Evolutionary conservation across 768 basidiomycete genomes (phyloP).

Genomic region (Boletus rufocinnamomeus): DNA sequence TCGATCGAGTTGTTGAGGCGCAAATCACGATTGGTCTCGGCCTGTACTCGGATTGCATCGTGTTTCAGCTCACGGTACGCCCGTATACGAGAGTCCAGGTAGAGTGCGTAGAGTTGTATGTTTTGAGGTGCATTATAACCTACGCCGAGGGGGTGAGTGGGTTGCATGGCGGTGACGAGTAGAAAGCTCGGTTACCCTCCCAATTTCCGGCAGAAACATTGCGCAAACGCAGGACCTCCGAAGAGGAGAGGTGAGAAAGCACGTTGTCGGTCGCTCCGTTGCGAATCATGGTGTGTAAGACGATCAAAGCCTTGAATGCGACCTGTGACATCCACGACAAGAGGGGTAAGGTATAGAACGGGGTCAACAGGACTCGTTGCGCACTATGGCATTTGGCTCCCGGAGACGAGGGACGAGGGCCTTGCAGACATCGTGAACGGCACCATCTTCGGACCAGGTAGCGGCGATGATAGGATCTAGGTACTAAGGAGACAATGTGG

Average conservation of each 20-base stretch:
- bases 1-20: slow-evolving; percentile 64
- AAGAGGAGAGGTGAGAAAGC: slow-evolving; percentile 75
- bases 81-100: slow-evolving; percentile 85
- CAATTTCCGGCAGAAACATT: slow-evolving; percentile 81
- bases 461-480: slow-evolving; percentile 95
- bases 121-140: slow-evolving; percentile 88
- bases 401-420: slow-evolving; percentile 81
- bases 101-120: slow-evolving; percentile 82
- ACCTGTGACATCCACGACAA: slow-evolving; percentile 50
- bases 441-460: slow-evolving; percentile 95
- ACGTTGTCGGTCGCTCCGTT: slow-evolving; percentile 96
- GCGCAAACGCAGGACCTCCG: slow-evolving; percentile 77
- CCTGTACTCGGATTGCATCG: slow-evolving; percentile 91
- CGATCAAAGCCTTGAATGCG: slow-evolving; percentile 97
- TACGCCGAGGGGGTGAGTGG: slow-evolving; percentile 30
- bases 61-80: slow-evolving; percentile 91
- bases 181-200: slow-evolving; percentile 64
- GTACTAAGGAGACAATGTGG: slow-evolving; percentile 56
- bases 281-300: slow-evolving; percentile 94
- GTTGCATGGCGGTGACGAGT: neutral
- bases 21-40: slow-evolving; percentile 88
- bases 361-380: slow-evolving; percentile 30
- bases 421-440: slow-evolving; percentile 90
- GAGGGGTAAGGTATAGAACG: neutral
- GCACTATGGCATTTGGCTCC: slow-evolving; percentile 89